Evolutionary conservation across 2,329 filamentous ascomycete genomes (phyloP).

Genomic region (Cordyceps militaris): DNA sequence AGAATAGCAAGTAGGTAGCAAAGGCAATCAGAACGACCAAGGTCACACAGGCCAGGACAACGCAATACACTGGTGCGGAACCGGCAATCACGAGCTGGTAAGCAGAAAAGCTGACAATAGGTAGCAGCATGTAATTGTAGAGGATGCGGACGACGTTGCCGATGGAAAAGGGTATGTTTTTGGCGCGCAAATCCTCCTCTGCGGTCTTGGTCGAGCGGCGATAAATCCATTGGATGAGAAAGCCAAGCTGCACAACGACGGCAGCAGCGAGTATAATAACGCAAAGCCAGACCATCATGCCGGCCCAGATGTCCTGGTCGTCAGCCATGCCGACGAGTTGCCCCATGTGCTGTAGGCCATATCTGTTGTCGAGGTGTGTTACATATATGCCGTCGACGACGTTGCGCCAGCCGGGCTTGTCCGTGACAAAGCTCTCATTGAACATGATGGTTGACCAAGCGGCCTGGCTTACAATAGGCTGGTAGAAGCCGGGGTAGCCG

Average conservation of each 20-base stretch:
- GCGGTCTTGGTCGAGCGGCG: slow-evolving; percentile 63
- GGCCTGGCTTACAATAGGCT: slow-evolving; percentile 79
- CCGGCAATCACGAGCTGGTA: slow-evolving; percentile 80
- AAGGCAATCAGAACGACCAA: slow-evolving; percentile 67
- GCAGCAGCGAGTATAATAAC: slow-evolving; percentile 65
- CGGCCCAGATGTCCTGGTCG: slow-evolving; percentile 80
- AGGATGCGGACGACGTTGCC: slow-evolving; percentile 78
- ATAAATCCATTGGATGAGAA: slow-evolving; percentile 68
- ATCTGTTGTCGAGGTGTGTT: slow-evolving; percentile 55
- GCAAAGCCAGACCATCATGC: slow-evolving; percentile 86
- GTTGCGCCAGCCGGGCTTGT: slow-evolving; percentile 56
- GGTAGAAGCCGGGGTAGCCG: slow-evolving; percentile 89
- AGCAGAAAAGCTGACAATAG: slow-evolving; percentile 77
- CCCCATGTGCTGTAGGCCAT: slow-evolving; percentile 71
- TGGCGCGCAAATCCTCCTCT: slow-evolving; percentile 81
- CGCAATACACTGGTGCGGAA: slow-evolving; percentile 60
- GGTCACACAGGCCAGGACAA: slow-evolving; percentile 68
- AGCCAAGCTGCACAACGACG: slow-evolving; percentile 67
- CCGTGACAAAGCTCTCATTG: slow-evolving; percentile 78
- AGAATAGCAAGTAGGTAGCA: slow-evolving; percentile 68
- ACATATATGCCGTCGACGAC: slow-evolving; percentile 82
- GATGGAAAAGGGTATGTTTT: slow-evolving; percentile 82
- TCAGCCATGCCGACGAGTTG: slow-evolving; percentile 76
- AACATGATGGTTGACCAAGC: slow-evolving; percentile 91
- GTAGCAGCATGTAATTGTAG: slow-evolving; percentile 88